These are phyloP conservation scores for Epithemia pelagica DNA, from an alignment of 108 stramenopile species.

Conservation along the genomic window DNA sequence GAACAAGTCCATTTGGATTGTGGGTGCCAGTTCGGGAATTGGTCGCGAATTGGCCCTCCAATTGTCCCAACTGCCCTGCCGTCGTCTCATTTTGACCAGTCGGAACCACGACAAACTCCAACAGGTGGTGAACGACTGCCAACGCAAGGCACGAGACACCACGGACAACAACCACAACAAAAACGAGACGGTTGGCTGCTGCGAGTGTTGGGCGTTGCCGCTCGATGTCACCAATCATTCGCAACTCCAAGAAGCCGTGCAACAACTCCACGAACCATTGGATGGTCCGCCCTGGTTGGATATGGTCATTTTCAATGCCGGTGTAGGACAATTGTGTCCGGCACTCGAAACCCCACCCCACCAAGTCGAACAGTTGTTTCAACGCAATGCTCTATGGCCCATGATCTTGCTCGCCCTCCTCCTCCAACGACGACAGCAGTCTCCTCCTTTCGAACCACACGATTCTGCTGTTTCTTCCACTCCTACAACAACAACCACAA, in stretches of 20 bases:
- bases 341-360: conserved; percentile 9
- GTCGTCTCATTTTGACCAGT: conserved; percentile 46
- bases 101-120: conserved; percentile 30
- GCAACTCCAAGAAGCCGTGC: conserved; percentile 4
- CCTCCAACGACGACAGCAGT: neutral
- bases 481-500: conserved; percentile 5
- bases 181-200: no score
- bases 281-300: neutral
- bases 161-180: no score
- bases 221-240: conserved; percentile 26
- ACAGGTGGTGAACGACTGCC: conserved; percentile 30
- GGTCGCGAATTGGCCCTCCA: conserved; percentile 50
- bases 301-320: conserved; percentile 35
- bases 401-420: conserved; percentile 28
- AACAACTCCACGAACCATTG: neutral
- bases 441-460: conserved; percentile 1
- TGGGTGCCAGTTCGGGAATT: conserved; percentile 64
- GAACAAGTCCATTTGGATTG: conserved; percentile 53
- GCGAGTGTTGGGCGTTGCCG: conserved; percentile 20
- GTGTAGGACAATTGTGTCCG: conserved; percentile 32
- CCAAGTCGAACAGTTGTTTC: conserved; percentile 21
- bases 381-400: conserved; percentile 37
- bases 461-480: neutral
- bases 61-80: conserved; percentile 21
- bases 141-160: neutral